Conservation (phyloP, 176 grass and related monocot species). For the Pontederia paniculata region DNA sequence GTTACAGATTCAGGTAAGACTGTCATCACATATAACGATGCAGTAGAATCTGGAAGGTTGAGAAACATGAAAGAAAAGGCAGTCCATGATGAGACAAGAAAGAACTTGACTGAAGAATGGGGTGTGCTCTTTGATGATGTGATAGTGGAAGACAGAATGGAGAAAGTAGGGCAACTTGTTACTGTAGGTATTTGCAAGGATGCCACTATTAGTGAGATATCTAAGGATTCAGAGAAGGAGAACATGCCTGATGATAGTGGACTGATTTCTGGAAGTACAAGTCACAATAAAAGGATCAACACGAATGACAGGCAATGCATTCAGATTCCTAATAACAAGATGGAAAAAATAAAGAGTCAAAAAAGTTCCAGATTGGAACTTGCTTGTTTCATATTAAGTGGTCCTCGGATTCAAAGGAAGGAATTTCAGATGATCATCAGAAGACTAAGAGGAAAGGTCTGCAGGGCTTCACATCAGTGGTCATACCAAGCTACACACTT, state of each 20-base stretch:
- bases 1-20: slow-evolving; percentile 1
- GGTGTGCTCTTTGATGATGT: background rate
- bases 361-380: slow-evolving; percentile 16
- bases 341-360: slow-evolving; percentile 17
- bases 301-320: slow-evolving; percentile 17
- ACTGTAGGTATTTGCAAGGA: slow-evolving; percentile 32
- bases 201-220: slow-evolving; percentile 20
- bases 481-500: slow-evolving; percentile 90
- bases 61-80: background rate
- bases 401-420: slow-evolving; percentile 44
- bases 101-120: slow-evolving; percentile 8
- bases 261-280: slow-evolving; percentile 15
- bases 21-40: background rate
- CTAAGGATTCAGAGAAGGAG: slow-evolving; percentile 45
- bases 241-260: slow-evolving; percentile 28
- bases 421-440: slow-evolving; percentile 47
- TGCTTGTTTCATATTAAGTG: slow-evolving; percentile 74
- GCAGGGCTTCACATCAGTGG: slow-evolving; percentile 89
- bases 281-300: slow-evolving; percentile 5
- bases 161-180: slow-evolving; percentile 19
- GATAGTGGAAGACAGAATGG: slow-evolving; percentile 13
- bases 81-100: background rate
- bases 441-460: slow-evolving; percentile 44
- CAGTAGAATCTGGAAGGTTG: background rate
- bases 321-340: slow-evolving; percentile 12